Evolutionary conservation across 805 yeast species (phyloP).

Genomic region (Gaillardinia entomophila): DNA sequence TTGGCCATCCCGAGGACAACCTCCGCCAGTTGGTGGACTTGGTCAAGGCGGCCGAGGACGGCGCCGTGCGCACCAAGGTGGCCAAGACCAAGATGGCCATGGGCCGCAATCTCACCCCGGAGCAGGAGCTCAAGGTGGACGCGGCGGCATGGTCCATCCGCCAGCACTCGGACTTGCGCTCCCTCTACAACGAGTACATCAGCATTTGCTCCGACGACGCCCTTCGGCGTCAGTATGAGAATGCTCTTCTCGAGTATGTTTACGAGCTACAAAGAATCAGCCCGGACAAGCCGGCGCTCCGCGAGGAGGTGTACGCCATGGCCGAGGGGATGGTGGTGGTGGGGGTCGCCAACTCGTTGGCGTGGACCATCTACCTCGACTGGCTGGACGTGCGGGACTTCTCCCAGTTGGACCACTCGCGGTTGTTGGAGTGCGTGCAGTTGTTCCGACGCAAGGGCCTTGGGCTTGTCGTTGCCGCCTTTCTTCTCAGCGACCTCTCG

Average conservation of each 20-base stretch:
- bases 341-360: conserved; percentile 50
- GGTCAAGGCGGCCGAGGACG: conserved; percentile 34
- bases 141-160: conserved; percentile 43
- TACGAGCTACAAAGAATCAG: conserved; percentile 47
- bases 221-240: conserved; percentile 54
- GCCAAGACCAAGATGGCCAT: conserved; percentile 46
- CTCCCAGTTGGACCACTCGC: conserved; percentile 46
- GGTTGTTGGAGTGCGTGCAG: conserved; percentile 19
- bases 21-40: conserved; percentile 39
- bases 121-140: conserved; percentile 32
- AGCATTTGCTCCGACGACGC: conserved; percentile 57
- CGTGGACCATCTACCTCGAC: conserved; percentile 73
- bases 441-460: conserved; percentile 58
- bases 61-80: conserved; percentile 30
- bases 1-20: conserved; percentile 43
- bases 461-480: conserved; percentile 58
- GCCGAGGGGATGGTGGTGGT: conserved; percentile 71
- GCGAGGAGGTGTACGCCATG: conserved; percentile 45
- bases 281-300: conserved; percentile 43
- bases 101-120: conserved; percentile 38
- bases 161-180: conserved; percentile 45
- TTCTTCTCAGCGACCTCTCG: conserved; percentile 61
- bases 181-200: conserved; percentile 49
- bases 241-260: conserved; percentile 50
- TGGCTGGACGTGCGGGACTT: conserved; percentile 58